Evolutionary conservation across 139 green algal species (phyloP).

Genomic region (Trebouxia sp.): DNA sequence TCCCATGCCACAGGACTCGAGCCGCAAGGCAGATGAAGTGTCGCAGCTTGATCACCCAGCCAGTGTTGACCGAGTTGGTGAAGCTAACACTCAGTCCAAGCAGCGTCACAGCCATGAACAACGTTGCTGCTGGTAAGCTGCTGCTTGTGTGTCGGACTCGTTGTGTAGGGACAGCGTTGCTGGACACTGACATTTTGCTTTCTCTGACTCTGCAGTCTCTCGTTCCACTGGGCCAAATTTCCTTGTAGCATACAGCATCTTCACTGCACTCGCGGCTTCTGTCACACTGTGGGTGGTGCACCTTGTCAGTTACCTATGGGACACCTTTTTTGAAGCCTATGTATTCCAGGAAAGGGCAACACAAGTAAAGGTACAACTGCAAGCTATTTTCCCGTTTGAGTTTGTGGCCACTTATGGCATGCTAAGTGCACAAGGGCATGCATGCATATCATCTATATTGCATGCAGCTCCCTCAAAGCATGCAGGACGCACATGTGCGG

Average conservation of each 20-base stretch:
- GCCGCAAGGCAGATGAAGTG: no score
- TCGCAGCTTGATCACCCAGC: not conserved
- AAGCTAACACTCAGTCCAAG: constrained; percentile 9
- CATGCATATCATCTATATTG: no score
- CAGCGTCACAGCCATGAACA: constrained; percentile 5
- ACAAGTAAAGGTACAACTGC: not conserved
- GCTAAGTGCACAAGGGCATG: no score
- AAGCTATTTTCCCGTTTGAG: not conserved
- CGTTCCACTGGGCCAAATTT: not conserved
- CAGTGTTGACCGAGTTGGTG: not conserved
- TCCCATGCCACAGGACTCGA: no score
- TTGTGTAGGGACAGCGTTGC: no score
- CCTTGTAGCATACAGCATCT: constrained; percentile 17
- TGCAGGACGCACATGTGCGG: no score
- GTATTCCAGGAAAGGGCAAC: not conserved
- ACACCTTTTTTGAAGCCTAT: constrained; percentile 1
- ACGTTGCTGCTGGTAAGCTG: not conserved
- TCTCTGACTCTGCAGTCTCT: constrained; percentile 19
- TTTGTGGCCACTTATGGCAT: not conserved
- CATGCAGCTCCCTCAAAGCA: no score
- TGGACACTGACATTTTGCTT: no score
- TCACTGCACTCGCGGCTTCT: not conserved
- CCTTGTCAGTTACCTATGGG: constrained; percentile 6
- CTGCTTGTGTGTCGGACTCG: no score
- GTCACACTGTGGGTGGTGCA: constrained; percentile 13